Evolutionary conservation across 164 flowering plant species (phyloP), one percentile per base, ranked within the genome.

Genomic region (Tetrastigma voinierianum): DNA sequence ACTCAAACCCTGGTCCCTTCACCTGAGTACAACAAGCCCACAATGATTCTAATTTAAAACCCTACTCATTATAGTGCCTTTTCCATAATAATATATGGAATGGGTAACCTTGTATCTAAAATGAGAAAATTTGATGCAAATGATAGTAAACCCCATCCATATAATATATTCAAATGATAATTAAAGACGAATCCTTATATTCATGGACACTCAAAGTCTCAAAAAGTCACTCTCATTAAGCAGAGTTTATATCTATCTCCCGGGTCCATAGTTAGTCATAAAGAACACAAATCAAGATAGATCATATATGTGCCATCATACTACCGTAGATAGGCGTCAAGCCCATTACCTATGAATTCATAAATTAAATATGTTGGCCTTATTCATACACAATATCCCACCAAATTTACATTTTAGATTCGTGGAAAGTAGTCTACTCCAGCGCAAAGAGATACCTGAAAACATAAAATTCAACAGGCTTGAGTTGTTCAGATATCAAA

Each of bases 311-410:
- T 8, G 45, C 2, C 25, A 54, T 14, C 40, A 47, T 67, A 69
- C 92, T 80, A 91, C 98, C 59, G 67, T 93, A 88, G 66, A 96
- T 58, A 68, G 79, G 75, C n/a, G 70, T 78, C 83, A 96, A 79
- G 82, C 98, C 99, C 99, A 65, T 88, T 89, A 66, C 95, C 85
- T 98, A 96, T 91, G 79, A 73, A 93, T 81, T 96, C 91, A 68
- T 93, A 96, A 32, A 92, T 63, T 70, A 95, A 74, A 95, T 90
- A 76, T 59, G 85, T 46, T 87, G 87, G 43, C 98, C 94, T 84
- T 90, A 92, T 77, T 95, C 99, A n/a, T 19, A 95, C 87, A 81
- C 97, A 96, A 71, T 91, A 93, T 46, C 99, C 99, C 43, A 96
- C 71, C 78, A 96, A 85, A 83, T 96, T 96, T 76, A 93, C 99